Evolutionary conservation across 164 flowering plant genomes (phyloP).

Genomic region (Euptelea pleiosperma): DNA sequence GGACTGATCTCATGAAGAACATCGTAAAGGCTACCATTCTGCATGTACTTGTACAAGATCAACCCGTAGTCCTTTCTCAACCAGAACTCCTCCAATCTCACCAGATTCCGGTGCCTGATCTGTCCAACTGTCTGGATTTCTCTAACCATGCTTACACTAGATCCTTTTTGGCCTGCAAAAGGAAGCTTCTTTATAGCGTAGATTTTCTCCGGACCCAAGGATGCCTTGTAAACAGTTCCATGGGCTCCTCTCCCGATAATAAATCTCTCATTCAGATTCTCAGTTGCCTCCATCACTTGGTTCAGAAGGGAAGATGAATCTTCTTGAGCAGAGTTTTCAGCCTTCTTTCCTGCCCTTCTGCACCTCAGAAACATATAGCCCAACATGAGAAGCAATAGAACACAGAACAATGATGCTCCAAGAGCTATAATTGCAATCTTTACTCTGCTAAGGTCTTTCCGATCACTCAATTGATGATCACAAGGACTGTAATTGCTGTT

Average conservation of each 20-base stretch:
- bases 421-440: conserved; percentile 40
- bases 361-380: conserved; percentile 16
- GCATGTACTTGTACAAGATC: conserved; percentile 59
- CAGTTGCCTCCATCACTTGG: conserved; percentile 64
- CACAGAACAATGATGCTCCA: conserved; percentile 30
- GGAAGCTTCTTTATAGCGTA: conserved; percentile 65
- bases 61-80: conserved; percentile 60
- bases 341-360: conserved; percentile 19
- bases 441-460: conserved; percentile 21
- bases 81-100: conserved; percentile 62
- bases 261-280: conserved; percentile 44
- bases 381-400: conserved; percentile 28
- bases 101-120: conserved; percentile 67
- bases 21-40: conserved; percentile 74
- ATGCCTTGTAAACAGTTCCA: conserved; percentile 64
- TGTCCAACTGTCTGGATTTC: conserved; percentile 65
- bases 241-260: conserved; percentile 82
- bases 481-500: conserved; percentile 12
- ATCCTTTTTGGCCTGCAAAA: conserved; percentile 36
- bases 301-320: conserved; percentile 43
- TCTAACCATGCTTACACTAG: conserved; percentile 44
- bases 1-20: conserved; percentile 44
- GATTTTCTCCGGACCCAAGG: conserved; percentile 27
- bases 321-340: conserved; percentile 31
- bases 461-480: conserved; percentile 6